A percentile compares a stretch with the other conserved stretches of the same genome.
Evolutionary conservation across 257 asterid species (phyloP).

Genomic region (Nicotiana tomentosiformis): DNA sequence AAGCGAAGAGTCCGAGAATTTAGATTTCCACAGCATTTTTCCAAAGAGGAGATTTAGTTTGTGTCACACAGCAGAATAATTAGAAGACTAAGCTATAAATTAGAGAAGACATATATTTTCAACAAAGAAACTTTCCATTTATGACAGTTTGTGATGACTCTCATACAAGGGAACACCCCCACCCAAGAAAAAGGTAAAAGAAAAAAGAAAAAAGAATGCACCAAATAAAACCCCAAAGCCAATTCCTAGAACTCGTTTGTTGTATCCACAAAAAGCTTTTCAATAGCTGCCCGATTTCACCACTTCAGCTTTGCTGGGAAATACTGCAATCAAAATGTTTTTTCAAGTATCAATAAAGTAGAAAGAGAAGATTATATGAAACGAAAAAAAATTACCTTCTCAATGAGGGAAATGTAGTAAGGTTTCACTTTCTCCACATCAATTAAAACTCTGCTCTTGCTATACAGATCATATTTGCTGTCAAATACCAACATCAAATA

Average conservation of each 20-base stretch:
- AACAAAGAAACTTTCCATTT: neutral
- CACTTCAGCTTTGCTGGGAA: slow-evolving; percentile 36
- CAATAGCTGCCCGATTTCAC: slow-evolving; percentile 16
- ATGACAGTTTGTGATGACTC: neutral
- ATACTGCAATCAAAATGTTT: slow-evolving; percentile 23
- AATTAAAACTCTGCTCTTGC: slow-evolving; percentile 31
- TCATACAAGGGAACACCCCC: neutral
- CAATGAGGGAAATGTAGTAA: slow-evolving; percentile 32
- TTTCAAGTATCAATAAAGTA: neutral
- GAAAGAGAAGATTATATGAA: neutral
- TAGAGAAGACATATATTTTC: neutral
- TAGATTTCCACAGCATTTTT: neutral
- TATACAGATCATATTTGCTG: slow-evolving; percentile 41
- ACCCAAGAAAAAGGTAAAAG: neutral
- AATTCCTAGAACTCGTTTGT: neutral
- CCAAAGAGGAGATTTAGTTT: neutral
- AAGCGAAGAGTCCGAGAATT: no score
- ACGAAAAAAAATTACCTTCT: slow-evolving; percentile 16
- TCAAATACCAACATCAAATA: neutral
- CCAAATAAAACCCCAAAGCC: neutral
- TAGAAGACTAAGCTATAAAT: neutral
- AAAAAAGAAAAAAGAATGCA: neutral
- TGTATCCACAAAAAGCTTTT: neutral
- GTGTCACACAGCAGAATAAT: neutral
- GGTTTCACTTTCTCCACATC: slow-evolving; percentile 36